A percentile compares a stretch with the other conserved stretches of the same genome.
These are phyloP conservation scores for Mortierella sp. DNA, from an alignment of 371 early-diverging fungal species.

Conservation along the genomic window DNA sequence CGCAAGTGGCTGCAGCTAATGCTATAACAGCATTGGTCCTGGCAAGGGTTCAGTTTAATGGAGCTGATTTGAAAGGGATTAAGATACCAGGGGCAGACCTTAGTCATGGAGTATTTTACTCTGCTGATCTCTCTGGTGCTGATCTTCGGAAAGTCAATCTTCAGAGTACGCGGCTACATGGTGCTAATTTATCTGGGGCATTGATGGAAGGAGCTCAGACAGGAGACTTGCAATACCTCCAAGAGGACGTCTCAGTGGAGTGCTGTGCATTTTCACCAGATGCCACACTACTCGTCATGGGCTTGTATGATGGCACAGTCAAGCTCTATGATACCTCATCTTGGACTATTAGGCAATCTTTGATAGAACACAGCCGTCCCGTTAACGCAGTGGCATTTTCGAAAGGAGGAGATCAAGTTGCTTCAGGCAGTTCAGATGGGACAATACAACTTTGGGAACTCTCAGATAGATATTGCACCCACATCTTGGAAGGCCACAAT, in stretches of 20 bases:
- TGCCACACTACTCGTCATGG: not conserved
- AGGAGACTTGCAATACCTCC: not conserved
- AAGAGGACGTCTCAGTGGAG: not conserved
- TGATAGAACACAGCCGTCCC: not conserved
- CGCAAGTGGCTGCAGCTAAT: not conserved
- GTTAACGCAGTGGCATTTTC: too few relatives aligned
- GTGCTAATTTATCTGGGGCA: not conserved
- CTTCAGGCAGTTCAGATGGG: too few relatives aligned
- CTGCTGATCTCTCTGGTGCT: not conserved
- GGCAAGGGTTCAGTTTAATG: constrained; percentile 4
- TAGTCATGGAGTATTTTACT: constrained; percentile 1
- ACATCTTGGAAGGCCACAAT: too few relatives aligned
- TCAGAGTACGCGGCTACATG: not conserved
- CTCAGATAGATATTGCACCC: too few relatives aligned
- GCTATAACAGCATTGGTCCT: not conserved
- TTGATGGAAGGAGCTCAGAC: not conserved
- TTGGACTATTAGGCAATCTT: not conserved
- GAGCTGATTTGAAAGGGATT: not conserved
- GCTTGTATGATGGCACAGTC: not conserved
- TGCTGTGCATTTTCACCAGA: not conserved
- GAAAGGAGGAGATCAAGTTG: too few relatives aligned
- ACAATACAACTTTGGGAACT: too few relatives aligned
- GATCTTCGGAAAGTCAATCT: not conserved
- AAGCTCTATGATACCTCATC: not conserved
- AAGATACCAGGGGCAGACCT: constrained; percentile 7